A percentile compares a stretch with the other conserved stretches of the same genome.
phyloP scores from a whole-genome alignment of 768 basidiomycete genomes.

The Termitomyces sp. region DNA sequence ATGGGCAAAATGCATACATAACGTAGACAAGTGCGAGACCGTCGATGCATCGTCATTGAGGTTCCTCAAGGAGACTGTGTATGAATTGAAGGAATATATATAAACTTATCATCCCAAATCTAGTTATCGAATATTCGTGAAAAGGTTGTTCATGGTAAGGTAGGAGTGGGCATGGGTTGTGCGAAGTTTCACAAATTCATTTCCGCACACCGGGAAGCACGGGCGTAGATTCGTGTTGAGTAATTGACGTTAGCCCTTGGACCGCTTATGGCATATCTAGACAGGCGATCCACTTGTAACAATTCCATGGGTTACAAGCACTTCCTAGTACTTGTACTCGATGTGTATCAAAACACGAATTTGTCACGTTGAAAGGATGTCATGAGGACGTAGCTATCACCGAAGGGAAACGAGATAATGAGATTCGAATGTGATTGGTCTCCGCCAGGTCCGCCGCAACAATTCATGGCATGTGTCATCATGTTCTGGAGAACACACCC shows the following conservation, averaged over 20 bases:
- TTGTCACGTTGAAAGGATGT: background rate
- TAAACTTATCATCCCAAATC: slow-evolving; percentile 94
- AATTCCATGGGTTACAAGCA: background rate
- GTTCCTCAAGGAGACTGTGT: slow-evolving; percentile 38
- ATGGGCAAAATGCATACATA: background rate
- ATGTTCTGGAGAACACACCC: background rate
- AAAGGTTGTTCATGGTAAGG: slow-evolving; percentile 16
- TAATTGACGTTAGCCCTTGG: background rate
- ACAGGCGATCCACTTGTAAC: background rate
- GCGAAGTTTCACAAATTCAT: background rate
- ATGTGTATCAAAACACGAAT: background rate
- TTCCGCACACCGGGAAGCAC: background rate
- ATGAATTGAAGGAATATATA: slow-evolving; percentile 26
- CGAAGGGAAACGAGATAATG: background rate
- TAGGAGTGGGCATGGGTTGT: slow-evolving; percentile 32
- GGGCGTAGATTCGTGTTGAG: background rate
- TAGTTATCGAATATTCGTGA: slow-evolving; percentile 96
- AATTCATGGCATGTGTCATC: background rate
- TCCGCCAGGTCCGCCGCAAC: background rate
- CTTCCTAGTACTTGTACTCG: background rate
- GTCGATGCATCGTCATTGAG: slow-evolving; percentile 41
- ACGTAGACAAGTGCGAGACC: slow-evolving; percentile 72
- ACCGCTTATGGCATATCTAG: background rate
- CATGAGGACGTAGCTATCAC: background rate
- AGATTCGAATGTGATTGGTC: background rate